phyloP scores from a whole-genome alignment of 148 eudicot species.

The Fagopyrum tataricum region DNA sequence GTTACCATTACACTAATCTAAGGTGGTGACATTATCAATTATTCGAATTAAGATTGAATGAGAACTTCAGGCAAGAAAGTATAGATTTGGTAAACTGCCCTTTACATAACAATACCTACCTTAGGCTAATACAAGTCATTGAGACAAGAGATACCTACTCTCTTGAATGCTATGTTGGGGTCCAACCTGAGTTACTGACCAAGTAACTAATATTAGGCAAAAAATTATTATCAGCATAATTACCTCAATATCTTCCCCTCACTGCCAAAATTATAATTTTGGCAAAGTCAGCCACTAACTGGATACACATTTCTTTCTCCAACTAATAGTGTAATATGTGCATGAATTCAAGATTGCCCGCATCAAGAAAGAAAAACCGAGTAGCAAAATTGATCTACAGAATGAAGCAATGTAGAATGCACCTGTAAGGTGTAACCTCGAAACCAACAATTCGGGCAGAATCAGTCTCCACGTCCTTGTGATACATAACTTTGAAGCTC shows the following conservation, averaged over 20 bases:
- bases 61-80: neutral
- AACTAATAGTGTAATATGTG: neutral
- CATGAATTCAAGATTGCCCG: neutral
- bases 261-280: neutral
- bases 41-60: neutral
- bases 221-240: neutral
- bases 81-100: neutral
- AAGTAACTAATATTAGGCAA: neutral
- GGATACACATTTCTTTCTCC: neutral
- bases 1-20: neutral
- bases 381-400: neutral
- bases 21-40: neutral
- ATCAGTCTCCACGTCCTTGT: conserved; percentile 39
- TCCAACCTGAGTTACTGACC: neutral
- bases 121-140: neutral
- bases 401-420: conserved; percentile 13
- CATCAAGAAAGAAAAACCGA: neutral
- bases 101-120: neutral
- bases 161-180: too few species aligned
- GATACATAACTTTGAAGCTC: conserved; percentile 47
- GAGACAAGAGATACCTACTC: neutral
- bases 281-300: neutral
- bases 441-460: conserved; percentile 49
- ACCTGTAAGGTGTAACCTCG: conserved; percentile 49
- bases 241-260: neutral